Conservation (phyloP, 179 eudicot species). For the Gypsophila paniculata region DNA sequence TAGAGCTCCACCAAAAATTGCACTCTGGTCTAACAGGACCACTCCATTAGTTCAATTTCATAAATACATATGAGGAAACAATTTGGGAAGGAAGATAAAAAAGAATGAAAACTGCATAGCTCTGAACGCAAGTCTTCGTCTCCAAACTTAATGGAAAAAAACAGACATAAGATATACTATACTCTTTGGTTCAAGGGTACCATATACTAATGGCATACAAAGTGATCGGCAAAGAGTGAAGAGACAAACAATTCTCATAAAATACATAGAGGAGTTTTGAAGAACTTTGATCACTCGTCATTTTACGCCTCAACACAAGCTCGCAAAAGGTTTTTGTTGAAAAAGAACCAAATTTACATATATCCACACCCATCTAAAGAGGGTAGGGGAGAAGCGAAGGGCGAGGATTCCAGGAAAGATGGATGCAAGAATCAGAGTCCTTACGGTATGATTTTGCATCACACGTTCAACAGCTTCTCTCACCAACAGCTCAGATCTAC, state of each 20-base stretch:
- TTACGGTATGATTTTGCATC: conserved; percentile 79
- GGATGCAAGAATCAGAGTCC: conserved; percentile 25
- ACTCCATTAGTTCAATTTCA: not conserved
- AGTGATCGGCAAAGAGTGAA: not conserved
- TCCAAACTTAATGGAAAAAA: too few species aligned
- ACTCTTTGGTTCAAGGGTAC: too few species aligned
- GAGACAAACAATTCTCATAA: too few species aligned
- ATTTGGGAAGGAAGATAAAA: not conserved
- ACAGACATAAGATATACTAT: too few species aligned
- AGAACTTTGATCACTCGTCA: not conserved
- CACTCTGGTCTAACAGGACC: not conserved
- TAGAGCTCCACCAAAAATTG: not conserved
- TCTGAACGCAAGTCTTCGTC: not conserved
- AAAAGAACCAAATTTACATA: not conserved
- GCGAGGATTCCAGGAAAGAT: conserved; percentile 1
- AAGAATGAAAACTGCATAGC: not conserved
- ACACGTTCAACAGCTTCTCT: conserved; percentile 84
- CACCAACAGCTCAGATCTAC: conserved; percentile 83
- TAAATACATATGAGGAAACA: not conserved
- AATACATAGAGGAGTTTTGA: not conserved
- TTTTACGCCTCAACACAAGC: not conserved
- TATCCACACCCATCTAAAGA: not conserved
- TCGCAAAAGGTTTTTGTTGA: not conserved
- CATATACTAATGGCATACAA: not conserved
- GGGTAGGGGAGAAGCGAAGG: not conserved